Percentiles rank a stretch among this genome's conserved stretches.
Evolutionary conservation across 495 filamentous ascomycete genomes (phyloP).

Genomic region (Talaromyces adpressus): DNA sequence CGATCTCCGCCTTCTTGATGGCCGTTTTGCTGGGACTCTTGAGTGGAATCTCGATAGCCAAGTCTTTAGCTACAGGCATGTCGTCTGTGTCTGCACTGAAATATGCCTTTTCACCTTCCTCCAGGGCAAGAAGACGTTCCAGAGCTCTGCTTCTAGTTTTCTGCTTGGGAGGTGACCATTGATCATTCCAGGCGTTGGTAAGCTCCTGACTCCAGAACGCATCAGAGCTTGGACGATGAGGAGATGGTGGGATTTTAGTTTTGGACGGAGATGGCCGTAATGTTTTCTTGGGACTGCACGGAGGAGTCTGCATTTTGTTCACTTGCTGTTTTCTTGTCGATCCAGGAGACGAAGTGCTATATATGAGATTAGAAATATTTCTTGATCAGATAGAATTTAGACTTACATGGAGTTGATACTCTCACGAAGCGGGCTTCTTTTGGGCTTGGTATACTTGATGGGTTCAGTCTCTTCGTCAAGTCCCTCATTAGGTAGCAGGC

Average conservation of each 20-base stretch:
- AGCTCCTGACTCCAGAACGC: slow-evolving; percentile 73
- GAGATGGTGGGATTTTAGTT: slow-evolving; percentile 42
- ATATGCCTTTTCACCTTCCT: slow-evolving; percentile 11
- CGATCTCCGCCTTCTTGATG: slow-evolving; percentile 34
- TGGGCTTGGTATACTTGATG: background rate
- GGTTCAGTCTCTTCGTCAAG: background rate
- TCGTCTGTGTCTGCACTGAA: background rate
- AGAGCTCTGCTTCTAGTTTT: slow-evolving; percentile 11
- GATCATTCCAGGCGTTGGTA: slow-evolving; percentile 77
- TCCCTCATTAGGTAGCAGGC: background rate
- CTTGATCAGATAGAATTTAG: background rate
- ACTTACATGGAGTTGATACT: slow-evolving; percentile 11
- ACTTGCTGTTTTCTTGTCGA: slow-evolving; percentile 25
- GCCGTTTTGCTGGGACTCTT: slow-evolving; percentile 39
- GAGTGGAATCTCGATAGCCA: slow-evolving; percentile 9
- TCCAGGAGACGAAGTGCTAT: slow-evolving; percentile 22
- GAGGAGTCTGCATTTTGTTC: slow-evolving; percentile 29
- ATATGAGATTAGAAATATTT: background rate
- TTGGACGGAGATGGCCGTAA: slow-evolving; percentile 47
- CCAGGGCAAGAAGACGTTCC: slow-evolving; percentile 23
- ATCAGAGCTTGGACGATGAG: slow-evolving; percentile 62
- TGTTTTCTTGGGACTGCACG: slow-evolving; percentile 36
- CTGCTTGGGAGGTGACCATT: slow-evolving; percentile 64
- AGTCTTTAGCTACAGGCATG: slow-evolving; percentile 1
- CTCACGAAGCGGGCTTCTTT: slow-evolving; percentile 4